Evolutionary conservation across 257 asterid genomes (phyloP), one percentile per base, ranked within the genome.

Genomic region (Cordia subcordata): DNA sequence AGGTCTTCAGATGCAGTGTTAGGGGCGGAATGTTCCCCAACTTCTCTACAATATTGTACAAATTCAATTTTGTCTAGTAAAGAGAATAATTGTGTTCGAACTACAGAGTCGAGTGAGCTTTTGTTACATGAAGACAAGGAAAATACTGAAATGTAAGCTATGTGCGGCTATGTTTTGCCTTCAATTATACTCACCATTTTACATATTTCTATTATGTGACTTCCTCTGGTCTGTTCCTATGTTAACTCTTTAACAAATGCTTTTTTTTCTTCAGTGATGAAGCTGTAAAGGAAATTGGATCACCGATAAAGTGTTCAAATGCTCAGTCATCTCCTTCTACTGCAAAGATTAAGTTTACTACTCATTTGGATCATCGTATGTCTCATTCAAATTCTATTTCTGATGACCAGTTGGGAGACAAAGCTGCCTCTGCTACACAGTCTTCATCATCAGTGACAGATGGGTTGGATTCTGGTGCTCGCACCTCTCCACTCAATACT

Each of bases 401-500:
- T 23, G 66, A 67, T 55, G 79, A 75, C 55, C 73, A 65, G 23
- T 61, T 61, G 49, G 85, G 79, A 27, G 84, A 82, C 19, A 80
- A 69, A 72, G 62, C 82, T 60, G 75, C 73, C 61, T 64, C 84
- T 38, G 62, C 63, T 66, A 75, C 81, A 57, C 84, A 64, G 75
- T 72, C 92, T 13, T 75, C 88, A 23, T 73, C 90, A 33, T 77
- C 94, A 53, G 71, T 76, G 64, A 81, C 80, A 52, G 84, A 86
- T 66, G 86, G 82, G 54, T 65, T 73, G 67, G 83, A 76, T 39
- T 76, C 82, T 71, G 66, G 58, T 73, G 72, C 79, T 40, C 77
- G 70, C 58, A 74, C 66, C 62, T 80, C 89, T 63, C 83, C 87
- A 50, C 85, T 78, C 27, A 72, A 74, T 71, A 79, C 83, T 33